Conservation (phyloP, 768 basidiomycete species). For the Daedaleopsis sinensis region DNA sequence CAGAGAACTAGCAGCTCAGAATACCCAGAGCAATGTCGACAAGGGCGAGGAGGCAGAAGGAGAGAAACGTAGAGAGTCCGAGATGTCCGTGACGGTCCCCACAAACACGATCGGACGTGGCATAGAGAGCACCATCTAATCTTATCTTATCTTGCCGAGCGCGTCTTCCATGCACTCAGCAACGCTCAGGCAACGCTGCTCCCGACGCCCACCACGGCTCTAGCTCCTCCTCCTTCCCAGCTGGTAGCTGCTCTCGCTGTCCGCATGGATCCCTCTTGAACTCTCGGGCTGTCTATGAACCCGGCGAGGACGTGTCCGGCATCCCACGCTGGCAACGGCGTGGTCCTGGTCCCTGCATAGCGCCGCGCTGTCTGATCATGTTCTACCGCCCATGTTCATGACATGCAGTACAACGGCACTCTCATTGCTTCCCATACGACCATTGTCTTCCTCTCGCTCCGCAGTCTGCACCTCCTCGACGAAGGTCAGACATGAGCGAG, state of each 20-base stretch:
- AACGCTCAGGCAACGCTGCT: neutral
- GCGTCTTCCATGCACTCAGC: neutral
- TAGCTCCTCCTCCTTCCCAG: neutral
- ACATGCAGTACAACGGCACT: conserved; percentile 12
- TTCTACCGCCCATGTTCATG: conserved; percentile 16
- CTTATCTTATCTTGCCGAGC: neutral
- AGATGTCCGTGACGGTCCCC: neutral
- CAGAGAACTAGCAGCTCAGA: neutral
- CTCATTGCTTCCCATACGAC: neutral
- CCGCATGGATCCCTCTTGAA: too few relatives aligned
- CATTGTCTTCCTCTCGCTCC: neutral
- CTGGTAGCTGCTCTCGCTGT: too few relatives aligned
- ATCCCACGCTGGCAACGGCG: neutral
- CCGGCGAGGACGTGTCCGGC: too few relatives aligned
- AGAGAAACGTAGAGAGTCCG: neutral
- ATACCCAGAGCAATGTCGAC: neutral
- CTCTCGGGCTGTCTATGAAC: too few relatives aligned
- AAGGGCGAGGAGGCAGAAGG: neutral
- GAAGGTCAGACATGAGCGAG: neutral
- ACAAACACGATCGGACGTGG: conserved; percentile 14
- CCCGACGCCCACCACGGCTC: neutral
- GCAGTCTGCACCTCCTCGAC: neutral
- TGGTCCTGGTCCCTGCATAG: neutral
- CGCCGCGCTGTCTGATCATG: neutral
- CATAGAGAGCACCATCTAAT: conserved; percentile 9